phyloP scores from a whole-genome alignment of 306 rosid genomes.

The Citrullus colocynthis region DNA sequence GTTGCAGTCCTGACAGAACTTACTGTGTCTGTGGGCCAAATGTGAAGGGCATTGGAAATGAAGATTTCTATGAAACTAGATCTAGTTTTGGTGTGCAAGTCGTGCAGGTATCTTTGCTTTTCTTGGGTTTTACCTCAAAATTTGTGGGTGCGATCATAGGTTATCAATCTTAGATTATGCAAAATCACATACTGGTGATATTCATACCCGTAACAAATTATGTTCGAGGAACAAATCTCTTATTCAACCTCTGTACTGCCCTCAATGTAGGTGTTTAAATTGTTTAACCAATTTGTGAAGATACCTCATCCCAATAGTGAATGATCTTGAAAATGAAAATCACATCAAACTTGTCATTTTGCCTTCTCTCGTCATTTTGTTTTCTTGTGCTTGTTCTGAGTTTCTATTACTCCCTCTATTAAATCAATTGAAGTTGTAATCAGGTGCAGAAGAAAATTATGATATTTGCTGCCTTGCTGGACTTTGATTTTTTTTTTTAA shows the following conservation, averaged over 20 bases:
- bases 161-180: not conserved
- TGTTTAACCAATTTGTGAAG: not conserved
- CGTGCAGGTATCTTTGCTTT: constrained; percentile 56
- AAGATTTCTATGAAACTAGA: constrained; percentile 59
- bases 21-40: constrained; percentile 88
- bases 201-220: not conserved
- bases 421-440: too few relatives aligned
- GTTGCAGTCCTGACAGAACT: constrained; percentile 79
- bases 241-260: not conserved
- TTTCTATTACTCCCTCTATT: not conserved
- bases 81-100: constrained; percentile 88
- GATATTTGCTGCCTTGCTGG: too few relatives aligned
- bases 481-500: not conserved
- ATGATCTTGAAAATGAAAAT: not conserved
- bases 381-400: not conserved
- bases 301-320: not conserved
- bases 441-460: too few relatives aligned
- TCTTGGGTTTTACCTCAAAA: not conserved
- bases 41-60: constrained; percentile 61
- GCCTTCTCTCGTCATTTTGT: not conserved
- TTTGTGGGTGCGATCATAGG: not conserved
- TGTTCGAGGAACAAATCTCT: not conserved
- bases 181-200: not conserved
- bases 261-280: not conserved
- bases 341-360: not conserved